phyloP scores from a whole-genome alignment of 208 protist species.

The Zelonia costaricensis region DNA sequence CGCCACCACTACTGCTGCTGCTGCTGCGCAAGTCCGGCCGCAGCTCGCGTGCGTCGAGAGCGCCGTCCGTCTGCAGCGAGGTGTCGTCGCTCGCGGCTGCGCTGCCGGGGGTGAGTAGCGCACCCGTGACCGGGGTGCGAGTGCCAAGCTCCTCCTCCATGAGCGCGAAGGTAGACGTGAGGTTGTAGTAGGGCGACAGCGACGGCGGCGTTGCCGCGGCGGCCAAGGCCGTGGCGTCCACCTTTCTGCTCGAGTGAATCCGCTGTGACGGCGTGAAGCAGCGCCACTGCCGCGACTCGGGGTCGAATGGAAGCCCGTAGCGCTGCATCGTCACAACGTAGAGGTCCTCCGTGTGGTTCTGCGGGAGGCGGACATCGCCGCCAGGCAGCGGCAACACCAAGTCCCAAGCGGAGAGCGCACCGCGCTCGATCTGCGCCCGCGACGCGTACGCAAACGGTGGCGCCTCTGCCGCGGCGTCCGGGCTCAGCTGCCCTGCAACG shows the following conservation, averaged over 20 bases:
- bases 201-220: not conserved
- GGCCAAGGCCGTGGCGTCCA: not conserved
- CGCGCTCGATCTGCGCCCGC: constrained; percentile 55
- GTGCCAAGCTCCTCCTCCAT: constrained; percentile 77
- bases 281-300: constrained; percentile 79
- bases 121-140: constrained; percentile 37
- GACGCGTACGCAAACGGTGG: constrained; percentile 28
- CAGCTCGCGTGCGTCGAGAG: constrained; percentile 26
- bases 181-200: constrained; percentile 58
- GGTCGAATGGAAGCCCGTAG: constrained; percentile 76
- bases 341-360: constrained; percentile 86
- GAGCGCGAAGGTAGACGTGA: constrained; percentile 60
- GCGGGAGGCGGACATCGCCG: constrained; percentile 64
- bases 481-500: not conserved
- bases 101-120: constrained; percentile 6
- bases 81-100: not conserved
- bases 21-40: constrained; percentile 34
- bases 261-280: constrained; percentile 66
- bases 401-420: constrained; percentile 60
- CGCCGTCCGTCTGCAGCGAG: not conserved
- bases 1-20: no score
- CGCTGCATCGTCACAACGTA: constrained; percentile 84
- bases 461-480: not conserved
- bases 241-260: no score
- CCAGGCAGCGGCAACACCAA: constrained; percentile 82